These are phyloP conservation scores for Epichloe sp. DNA, from an alignment of 2,329 filamentous ascomycete species.

Conservation along the genomic window DNA sequence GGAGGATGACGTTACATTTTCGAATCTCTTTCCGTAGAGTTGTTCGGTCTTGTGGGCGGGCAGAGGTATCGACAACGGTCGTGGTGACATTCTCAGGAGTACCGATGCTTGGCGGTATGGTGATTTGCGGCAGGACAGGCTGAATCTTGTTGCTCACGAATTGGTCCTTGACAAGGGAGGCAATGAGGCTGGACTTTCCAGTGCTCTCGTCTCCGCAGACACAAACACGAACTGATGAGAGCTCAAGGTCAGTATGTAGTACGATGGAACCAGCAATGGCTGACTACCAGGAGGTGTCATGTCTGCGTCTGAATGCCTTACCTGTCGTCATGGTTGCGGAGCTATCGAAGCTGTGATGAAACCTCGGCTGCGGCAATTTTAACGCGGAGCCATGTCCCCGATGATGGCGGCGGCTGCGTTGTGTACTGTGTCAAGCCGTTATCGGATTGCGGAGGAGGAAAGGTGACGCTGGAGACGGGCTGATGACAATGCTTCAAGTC, in stretches of 20 bases:
- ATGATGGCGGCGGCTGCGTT: background rate
- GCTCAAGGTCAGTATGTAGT: slow-evolving; percentile 4
- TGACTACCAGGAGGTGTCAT: background rate
- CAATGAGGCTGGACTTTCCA: slow-evolving; percentile 89
- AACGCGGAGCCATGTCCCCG: slow-evolving; percentile 10
- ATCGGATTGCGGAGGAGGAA: background rate
- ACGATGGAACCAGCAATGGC: background rate
- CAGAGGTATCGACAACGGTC: slow-evolving; percentile 93
- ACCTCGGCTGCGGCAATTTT: slow-evolving; percentile 1
- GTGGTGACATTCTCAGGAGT: slow-evolving; percentile 96
- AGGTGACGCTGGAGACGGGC: background rate
- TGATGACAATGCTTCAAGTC: background rate
- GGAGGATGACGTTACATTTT: slow-evolving; percentile 90
- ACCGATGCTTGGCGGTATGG: slow-evolving; percentile 81
- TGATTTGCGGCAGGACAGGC: slow-evolving; percentile 85
- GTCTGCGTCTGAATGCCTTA: background rate
- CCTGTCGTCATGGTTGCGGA: slow-evolving; percentile 5
- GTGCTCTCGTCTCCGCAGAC: slow-evolving; percentile 93
- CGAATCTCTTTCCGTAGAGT: slow-evolving; percentile 87
- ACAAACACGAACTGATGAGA: slow-evolving; percentile 62
- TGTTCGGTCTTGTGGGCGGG: slow-evolving; percentile 82
- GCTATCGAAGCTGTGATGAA: slow-evolving; percentile 3
- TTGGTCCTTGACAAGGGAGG: slow-evolving; percentile 90
- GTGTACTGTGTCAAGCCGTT: background rate
- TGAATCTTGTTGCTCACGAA: slow-evolving; percentile 96